Conservation (phyloP, 805 yeast species). For the Yarrowia sp. region DNA sequence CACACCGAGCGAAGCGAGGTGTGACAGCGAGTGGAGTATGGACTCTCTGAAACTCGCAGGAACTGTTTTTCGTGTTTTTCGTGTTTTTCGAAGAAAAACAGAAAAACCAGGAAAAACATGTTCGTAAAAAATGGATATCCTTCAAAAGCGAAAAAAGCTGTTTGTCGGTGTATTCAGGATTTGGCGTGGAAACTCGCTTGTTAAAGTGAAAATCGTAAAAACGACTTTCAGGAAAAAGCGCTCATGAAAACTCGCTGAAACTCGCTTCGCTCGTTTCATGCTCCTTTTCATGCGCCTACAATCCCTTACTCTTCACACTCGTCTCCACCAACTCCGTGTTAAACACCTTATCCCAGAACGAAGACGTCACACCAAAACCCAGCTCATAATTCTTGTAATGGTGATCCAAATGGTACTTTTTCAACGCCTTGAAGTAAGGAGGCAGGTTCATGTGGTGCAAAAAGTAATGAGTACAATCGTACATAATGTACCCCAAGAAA, state of each 20-base stretch:
- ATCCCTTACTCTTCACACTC: constrained; percentile 17
- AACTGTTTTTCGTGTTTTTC: no score
- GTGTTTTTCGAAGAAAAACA: no score
- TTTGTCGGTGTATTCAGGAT: no score
- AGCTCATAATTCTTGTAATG: constrained; percentile 95
- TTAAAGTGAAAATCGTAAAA: no score
- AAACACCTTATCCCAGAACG: constrained; percentile 91
- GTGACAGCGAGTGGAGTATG: no score
- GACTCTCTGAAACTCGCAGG: no score
- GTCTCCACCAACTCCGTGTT: constrained; percentile 64
- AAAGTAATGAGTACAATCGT: constrained; percentile 92
- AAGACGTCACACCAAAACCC: constrained; percentile 94
- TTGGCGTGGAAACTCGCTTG: no score
- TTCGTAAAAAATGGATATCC: no score
- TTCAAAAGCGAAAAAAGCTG: no score
- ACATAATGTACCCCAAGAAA: constrained; percentile 84
- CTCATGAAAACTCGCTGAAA: neutral
- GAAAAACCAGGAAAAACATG: no score
- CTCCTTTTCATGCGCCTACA: no score
- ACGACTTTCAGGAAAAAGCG: no score
- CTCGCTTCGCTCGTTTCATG: neutral
- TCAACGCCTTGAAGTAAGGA: constrained; percentile 66
- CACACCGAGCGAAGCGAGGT: neutral
- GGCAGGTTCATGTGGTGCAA: constrained; percentile 89
- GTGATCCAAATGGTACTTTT: constrained; percentile 92